phyloP scores from a whole-genome alignment of 768 basidiomycete genomes.

The Suillus subalutaceus region DNA sequence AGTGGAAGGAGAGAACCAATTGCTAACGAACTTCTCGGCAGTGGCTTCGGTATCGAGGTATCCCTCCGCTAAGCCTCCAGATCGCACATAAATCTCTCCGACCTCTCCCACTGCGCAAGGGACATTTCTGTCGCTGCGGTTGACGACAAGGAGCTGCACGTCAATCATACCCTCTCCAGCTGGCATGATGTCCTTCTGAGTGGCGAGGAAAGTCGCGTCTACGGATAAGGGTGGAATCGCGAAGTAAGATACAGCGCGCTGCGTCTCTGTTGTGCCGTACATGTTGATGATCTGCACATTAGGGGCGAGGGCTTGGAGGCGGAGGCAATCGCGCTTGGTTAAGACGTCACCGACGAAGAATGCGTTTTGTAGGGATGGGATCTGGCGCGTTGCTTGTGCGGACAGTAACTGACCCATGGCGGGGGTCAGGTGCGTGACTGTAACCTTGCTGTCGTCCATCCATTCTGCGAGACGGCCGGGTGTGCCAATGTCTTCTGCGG shows the following conservation, averaged over 20 bases:
- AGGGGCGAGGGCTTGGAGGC: conserved; percentile 87
- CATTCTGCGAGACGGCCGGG: conserved; percentile 96
- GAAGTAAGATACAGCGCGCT: conserved; percentile 98
- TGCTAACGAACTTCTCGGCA: conserved; percentile 88
- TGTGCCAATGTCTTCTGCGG: conserved; percentile 94
- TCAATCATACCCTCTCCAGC: conserved; percentile 98
- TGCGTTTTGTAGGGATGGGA: conserved; percentile 84
- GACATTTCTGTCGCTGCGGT: conserved; percentile 80
- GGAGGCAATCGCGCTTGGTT: conserved; percentile 95
- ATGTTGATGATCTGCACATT: conserved; percentile 98
- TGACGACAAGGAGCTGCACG: conserved; percentile 96
- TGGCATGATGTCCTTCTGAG: conserved; percentile 97
- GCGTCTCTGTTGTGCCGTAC: conserved; percentile 99
- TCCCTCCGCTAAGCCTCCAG: conserved; percentile 93
- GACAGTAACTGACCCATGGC: conserved; percentile 99
- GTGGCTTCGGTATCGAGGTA: conserved; percentile 86
- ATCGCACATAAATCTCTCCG: conserved; percentile 98
- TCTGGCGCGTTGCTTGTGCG: conserved; percentile 79
- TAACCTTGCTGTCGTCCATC: conserved; percentile 93
- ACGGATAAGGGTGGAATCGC: conserved; percentile 81
- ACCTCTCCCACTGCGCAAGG: conserved; percentile 95
- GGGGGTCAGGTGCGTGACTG: conserved; percentile 97
- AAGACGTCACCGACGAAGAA: conserved; percentile 99
- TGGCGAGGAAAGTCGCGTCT: conserved; percentile 89
- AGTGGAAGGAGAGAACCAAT: conserved; percentile 77